phyloP scores from a whole-genome alignment of 345 rosid genomes.

The Eucalyptus curtisii region DNA sequence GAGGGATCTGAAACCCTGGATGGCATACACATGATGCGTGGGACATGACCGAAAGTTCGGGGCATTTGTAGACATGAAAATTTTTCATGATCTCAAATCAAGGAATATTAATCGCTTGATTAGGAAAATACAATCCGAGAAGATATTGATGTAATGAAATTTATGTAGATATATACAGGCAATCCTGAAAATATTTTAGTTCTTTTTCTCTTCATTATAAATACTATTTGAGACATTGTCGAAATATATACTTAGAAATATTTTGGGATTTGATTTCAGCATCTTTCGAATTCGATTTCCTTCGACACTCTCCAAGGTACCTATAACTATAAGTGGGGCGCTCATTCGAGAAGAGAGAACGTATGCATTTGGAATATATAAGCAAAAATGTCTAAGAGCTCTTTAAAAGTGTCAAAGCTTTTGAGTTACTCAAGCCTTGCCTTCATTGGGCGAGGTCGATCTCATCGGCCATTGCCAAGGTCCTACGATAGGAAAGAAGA shows the following conservation, averaged over 20 bases:
- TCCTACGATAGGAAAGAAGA: fast-evolving
- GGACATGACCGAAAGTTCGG: neutral
- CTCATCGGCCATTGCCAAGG: fast-evolving
- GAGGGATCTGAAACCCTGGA: too few species aligned
- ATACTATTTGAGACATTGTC: too few species aligned
- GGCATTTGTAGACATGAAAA: neutral
- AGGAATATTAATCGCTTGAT: neutral
- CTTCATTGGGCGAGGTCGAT: fast-evolving
- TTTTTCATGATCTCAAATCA: neutral
- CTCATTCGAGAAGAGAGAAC: too few species aligned
- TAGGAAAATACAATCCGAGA: neutral
- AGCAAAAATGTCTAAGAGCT: neutral
- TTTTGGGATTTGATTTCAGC: too few species aligned
- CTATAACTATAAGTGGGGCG: too few species aligned
- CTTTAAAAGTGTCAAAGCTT: neutral
- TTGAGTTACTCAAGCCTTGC: too few species aligned
- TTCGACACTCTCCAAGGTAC: neutral
- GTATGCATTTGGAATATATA: fast-evolving
- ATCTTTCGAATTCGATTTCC: neutral
- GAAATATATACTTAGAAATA: too few species aligned
- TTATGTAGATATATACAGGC: neutral
- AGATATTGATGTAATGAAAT: neutral
- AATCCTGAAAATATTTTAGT: neutral
- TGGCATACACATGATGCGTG: neutral
- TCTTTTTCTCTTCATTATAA: too few species aligned